Evolutionary conservation across 768 basidiomycete genomes (phyloP), one percentile per base, ranked within the genome.

Genomic region (Exidia glandulosa): DNA sequence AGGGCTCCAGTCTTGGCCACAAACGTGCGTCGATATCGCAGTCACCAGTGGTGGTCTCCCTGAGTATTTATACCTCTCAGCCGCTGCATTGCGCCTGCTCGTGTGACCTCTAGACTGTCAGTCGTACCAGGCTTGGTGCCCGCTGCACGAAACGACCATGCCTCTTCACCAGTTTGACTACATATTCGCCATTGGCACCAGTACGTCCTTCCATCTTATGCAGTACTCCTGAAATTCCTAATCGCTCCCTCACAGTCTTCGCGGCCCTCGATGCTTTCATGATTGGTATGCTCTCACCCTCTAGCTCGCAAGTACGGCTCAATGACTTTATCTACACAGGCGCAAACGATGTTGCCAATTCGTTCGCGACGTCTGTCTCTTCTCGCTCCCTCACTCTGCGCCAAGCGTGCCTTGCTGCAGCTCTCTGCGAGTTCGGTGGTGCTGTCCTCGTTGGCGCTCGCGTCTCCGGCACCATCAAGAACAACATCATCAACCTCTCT

Each of bases 401-500:
- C 34, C 76, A 77, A 62, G 76, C 75, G 0, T 63, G 63, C 33
- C 29, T 74, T 7, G 68, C 67, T 1, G 76, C 73, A 1, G 69
- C 72, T 6, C 33, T 75, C 19, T 68, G 66, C 33, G 74, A 75
- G 60, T 74, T 74, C 62, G 45, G 71, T 0, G 73, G 74, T 2
- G 75, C 74, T 0, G 71, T 76, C 3, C 62, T 70, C 0, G 75
- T 73, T 6, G 76, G 76, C 3, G 71, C 73, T 16, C 68, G 72
- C 33, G 65, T 69, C 23, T 68, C 72, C 13, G 63, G 63, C 27
- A 77, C 76, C 36, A 75, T 77, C 69, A 75, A 75, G 66, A 77
- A 74, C 64, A 73, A 73, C 56, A 75, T 76, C 68, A 74, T 76
- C 62, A 59, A 54, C 23, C 6, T 58, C 3, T 6, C 59, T 34